Conservation (phyloP, 164 flowering plant species). For the Vitis rupestris region DNA sequence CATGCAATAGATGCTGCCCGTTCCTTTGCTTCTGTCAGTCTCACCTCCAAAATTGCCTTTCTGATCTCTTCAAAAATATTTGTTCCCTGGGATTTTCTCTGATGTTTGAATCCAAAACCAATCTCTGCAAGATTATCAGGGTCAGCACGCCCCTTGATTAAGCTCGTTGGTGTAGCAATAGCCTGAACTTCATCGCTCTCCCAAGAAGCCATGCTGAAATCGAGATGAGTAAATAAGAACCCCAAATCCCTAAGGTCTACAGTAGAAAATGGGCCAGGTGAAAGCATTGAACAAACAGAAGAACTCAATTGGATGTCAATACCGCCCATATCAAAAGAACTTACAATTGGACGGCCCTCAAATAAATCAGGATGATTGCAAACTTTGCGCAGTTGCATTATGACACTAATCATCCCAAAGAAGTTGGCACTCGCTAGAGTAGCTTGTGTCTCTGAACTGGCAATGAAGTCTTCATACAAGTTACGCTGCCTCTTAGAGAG, state of each 20-base stretch:
- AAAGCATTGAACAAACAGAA: constrained; percentile 59
- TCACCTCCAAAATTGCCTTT: constrained; percentile 69
- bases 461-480: constrained; percentile 97
- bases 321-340: constrained; percentile 94
- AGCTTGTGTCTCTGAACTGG: constrained; percentile 97
- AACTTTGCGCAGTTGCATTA: constrained; percentile 99
- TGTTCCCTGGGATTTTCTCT: constrained; percentile 42
- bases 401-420: constrained; percentile 96
- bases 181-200: constrained; percentile 73
- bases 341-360: constrained; percentile 98
- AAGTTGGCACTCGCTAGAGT: constrained; percentile 88
- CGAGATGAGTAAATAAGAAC: constrained; percentile 76
- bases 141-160: constrained; percentile 43
- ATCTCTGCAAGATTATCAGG: constrained; percentile 23
- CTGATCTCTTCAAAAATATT: constrained; percentile 83
- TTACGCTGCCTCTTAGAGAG: constrained; percentile 95
- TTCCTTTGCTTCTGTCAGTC: constrained; percentile 66
- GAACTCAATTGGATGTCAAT: constrained; percentile 75
- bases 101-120: constrained; percentile 17
- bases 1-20: constrained; percentile 85
- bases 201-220: constrained; percentile 89
- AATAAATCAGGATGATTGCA: constrained; percentile 99
- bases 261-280: constrained; percentile 48
- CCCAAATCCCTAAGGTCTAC: constrained; percentile 69
- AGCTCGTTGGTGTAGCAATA: constrained; percentile 67